A percentile compares a stretch with the other conserved stretches of the same genome.
Conservation (phyloP, 208 protist species). For the Trypanosoma congolense region DNA sequence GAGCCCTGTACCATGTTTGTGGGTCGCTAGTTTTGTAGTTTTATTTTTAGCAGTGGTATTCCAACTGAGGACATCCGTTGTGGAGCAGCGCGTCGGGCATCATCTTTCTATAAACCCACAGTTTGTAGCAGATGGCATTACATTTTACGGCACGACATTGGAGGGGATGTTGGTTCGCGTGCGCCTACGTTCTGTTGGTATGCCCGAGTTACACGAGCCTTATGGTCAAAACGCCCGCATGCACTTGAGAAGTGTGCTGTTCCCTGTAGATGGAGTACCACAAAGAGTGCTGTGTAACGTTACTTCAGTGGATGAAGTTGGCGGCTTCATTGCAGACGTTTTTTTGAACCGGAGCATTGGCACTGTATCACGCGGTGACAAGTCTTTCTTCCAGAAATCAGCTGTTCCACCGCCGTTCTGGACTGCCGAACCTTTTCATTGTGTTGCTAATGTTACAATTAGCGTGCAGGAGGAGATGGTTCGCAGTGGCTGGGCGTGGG, state of each 20-base stretch:
- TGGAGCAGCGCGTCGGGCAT: constrained; percentile 3
- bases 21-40: background rate
- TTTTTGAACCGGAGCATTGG: background rate
- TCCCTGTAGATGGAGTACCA: background rate
- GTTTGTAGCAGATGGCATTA: constrained; percentile 18
- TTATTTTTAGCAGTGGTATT: constrained; percentile 1
- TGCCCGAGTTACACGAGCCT: constrained; percentile 9
- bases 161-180: constrained; percentile 13
- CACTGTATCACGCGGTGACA: background rate
- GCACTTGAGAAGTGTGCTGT: constrained; percentile 9
- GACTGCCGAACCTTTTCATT: background rate
- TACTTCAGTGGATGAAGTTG: constrained; percentile 10
- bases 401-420: background rate
- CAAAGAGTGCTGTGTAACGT: constrained; percentile 8
- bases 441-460: background rate
- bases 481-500: constrained; percentile 15
- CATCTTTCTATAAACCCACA: constrained; percentile 1
- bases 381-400: background rate
- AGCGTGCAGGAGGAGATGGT: constrained; percentile 22
- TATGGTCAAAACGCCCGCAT: constrained; percentile 9
- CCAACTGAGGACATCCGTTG: background rate
- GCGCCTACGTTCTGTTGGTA: constrained; percentile 15
- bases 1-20: no score
- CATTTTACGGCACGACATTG: constrained; percentile 17
- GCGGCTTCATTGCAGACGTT: constrained; percentile 18